Conservation (phyloP, 192 early-diverging fungal species). For the Coemansia sp. region DNA sequence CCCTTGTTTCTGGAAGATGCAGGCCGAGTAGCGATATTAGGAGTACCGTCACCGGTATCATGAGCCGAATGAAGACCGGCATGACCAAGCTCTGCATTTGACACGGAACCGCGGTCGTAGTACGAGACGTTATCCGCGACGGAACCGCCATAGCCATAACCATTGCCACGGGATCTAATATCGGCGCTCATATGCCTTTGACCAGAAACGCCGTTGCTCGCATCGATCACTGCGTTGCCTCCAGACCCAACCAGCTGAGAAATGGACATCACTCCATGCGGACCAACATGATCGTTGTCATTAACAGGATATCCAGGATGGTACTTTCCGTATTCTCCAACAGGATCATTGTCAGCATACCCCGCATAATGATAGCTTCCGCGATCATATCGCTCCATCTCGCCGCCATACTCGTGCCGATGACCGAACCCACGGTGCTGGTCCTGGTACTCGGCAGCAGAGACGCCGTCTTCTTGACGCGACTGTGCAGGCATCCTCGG, state of each 20-base stretch:
- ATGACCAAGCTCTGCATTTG: not conserved
- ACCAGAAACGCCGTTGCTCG: not conserved
- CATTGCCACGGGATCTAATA: not conserved
- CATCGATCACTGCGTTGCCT: not conserved
- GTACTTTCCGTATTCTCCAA: constrained; percentile 11
- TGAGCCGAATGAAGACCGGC: not conserved
- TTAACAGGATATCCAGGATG: constrained; percentile 1
- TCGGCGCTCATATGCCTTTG: not conserved
- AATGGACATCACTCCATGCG: constrained; percentile 45
- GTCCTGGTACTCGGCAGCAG: constrained; percentile 4
- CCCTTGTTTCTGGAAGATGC: constrained; percentile 8
- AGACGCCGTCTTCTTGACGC: not conserved
- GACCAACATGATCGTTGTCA: constrained; percentile 4
- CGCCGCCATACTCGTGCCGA: constrained; percentile 7
- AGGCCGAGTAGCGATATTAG: constrained; percentile 12
- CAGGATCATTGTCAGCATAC: constrained; percentile 6
- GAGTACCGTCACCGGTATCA: not conserved
- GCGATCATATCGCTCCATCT: constrained; percentile 13
- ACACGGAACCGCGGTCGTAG: not conserved
- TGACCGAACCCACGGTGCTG: constrained; percentile 5
- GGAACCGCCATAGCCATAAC: not conserved
- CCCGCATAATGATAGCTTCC: constrained; percentile 17
- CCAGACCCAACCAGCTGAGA: constrained; percentile 43
- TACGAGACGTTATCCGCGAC: not conserved
- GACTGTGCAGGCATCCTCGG: not conserved